These are phyloP conservation scores for Corchorus olitorius DNA, from an alignment of 345 rosid genomes.

Conservation along the genomic window DNA sequence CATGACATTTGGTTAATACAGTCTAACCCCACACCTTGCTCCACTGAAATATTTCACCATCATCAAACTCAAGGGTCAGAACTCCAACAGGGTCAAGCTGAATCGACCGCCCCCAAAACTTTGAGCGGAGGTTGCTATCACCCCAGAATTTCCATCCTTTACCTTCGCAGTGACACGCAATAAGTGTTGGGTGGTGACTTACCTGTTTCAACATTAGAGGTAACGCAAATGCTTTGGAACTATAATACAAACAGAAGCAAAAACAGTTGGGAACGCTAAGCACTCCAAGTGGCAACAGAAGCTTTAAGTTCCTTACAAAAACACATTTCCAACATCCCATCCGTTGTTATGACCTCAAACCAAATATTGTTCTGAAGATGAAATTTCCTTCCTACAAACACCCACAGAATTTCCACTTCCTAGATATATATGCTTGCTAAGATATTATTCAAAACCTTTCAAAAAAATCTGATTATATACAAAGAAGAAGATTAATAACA, in stretches of 20 bases:
- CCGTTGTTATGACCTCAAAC: not conserved
- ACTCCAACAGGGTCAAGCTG: constrained; percentile 96
- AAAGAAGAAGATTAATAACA: not conserved
- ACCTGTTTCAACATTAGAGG: constrained; percentile 55
- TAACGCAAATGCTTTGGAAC: constrained; percentile 19
- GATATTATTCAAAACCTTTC: not conserved
- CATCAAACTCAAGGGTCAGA: constrained; percentile 87
- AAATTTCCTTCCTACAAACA: not conserved
- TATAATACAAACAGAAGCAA: not conserved
- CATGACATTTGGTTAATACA: constrained; percentile 11
- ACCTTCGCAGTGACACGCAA: constrained; percentile 98
- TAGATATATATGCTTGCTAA: not conserved
- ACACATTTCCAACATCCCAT: not conserved
- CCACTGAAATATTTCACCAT: constrained; percentile 95
- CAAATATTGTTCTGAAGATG: not conserved
- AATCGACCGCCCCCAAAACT: constrained; percentile 98
- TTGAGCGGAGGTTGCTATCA: constrained; percentile 86
- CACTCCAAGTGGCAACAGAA: not conserved
- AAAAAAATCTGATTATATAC: not conserved
- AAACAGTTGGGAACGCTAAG: not conserved
- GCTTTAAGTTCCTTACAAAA: not conserved
- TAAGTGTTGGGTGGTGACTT: constrained; percentile 95
- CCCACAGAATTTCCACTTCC: not conserved
- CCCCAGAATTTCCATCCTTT: constrained; percentile 99
- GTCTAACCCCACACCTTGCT: constrained; percentile 63